Conservation (phyloP, 108 stramenopile genomes). For the Ochromonas danica region DNA sequence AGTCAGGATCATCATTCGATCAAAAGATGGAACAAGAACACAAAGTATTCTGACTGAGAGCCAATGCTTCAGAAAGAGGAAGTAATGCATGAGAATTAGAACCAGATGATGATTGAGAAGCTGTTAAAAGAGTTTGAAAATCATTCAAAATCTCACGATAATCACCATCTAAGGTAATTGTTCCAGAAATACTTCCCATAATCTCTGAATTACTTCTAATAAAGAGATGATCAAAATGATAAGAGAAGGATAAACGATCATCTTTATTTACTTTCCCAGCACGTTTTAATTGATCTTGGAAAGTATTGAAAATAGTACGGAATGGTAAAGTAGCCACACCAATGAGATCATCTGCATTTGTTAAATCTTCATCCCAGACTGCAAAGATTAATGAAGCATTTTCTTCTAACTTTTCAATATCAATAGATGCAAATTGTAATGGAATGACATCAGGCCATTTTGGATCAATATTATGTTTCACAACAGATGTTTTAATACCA, state of each 20-base stretch:
- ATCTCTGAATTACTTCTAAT: not conserved
- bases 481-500: slow-evolving; percentile 50
- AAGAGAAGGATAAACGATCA: too few species aligned
- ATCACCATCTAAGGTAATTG: not conserved
- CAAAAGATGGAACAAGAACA: too few species aligned
- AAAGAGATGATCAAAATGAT: too few species aligned
- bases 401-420: slow-evolving; percentile 32
- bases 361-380: slow-evolving; percentile 44
- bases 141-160: not conserved
- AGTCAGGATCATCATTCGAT: too few species aligned
- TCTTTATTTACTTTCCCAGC: too few species aligned
- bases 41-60: too few species aligned
- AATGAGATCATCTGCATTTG: slow-evolving; percentile 36
- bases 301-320: slow-evolving; percentile 33
- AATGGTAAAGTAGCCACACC: slow-evolving; percentile 44
- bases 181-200: slow-evolving; percentile 7
- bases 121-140: too few species aligned
- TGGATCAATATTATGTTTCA: slow-evolving; percentile 42
- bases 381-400: slow-evolving; percentile 41
- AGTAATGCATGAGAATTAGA: too few species aligned
- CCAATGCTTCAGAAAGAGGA: too few species aligned
- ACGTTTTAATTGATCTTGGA: too few species aligned
- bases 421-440: slow-evolving; percentile 50
- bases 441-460: slow-evolving; percentile 46
- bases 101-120: too few species aligned